These are phyloP conservation scores for Mycosarcoma mackinlayi DNA, from an alignment of 1,284 basidiomycete species.

Conservation along the genomic window DNA sequence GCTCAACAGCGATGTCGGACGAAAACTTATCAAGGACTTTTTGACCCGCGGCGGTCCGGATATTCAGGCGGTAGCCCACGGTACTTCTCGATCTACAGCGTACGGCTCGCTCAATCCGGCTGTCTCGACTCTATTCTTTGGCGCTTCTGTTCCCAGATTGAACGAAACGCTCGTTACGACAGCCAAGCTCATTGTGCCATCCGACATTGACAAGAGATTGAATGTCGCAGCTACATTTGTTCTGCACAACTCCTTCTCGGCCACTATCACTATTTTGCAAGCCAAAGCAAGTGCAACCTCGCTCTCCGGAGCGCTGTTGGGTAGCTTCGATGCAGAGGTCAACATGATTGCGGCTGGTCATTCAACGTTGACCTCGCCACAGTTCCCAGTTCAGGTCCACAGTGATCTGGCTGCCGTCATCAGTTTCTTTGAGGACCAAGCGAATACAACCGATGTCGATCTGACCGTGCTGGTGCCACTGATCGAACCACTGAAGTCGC, in stretches of 20 bases:
- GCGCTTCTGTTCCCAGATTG: conserved; percentile 77
- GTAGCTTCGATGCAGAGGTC: conserved; percentile 72
- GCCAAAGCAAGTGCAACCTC: conserved; percentile 73
- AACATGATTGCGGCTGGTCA: conserved; percentile 76
- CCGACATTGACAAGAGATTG: conserved; percentile 54
- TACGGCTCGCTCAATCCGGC: conserved; percentile 77
- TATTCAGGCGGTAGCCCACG: conserved; percentile 72
- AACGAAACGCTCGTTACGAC: conserved; percentile 75
- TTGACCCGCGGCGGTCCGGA: conserved; percentile 75
- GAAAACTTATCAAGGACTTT: conserved; percentile 76
- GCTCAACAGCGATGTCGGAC: conserved; percentile 73
- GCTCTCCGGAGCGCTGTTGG: conserved; percentile 65
- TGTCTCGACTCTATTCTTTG: conserved; percentile 75
- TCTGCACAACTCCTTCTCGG: conserved; percentile 79
- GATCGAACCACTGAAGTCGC: conserved; percentile 74
- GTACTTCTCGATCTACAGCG: conserved; percentile 74
- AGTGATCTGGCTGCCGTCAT: conserved; percentile 76
- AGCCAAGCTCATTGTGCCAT: conserved; percentile 61
- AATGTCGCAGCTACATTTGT: conserved; percentile 46
- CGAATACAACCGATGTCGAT: conserved; percentile 74
- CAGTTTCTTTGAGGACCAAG: conserved; percentile 73
- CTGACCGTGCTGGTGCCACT: conserved; percentile 75
- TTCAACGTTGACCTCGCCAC: conserved; percentile 74
- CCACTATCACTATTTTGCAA: conserved; percentile 76
- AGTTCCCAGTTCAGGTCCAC: conserved; percentile 76